A percentile compares a stretch with the other conserved stretches of the same genome.
Conservation (phyloP, 257 asterid species). For the Forsythia viridissima region DNA sequence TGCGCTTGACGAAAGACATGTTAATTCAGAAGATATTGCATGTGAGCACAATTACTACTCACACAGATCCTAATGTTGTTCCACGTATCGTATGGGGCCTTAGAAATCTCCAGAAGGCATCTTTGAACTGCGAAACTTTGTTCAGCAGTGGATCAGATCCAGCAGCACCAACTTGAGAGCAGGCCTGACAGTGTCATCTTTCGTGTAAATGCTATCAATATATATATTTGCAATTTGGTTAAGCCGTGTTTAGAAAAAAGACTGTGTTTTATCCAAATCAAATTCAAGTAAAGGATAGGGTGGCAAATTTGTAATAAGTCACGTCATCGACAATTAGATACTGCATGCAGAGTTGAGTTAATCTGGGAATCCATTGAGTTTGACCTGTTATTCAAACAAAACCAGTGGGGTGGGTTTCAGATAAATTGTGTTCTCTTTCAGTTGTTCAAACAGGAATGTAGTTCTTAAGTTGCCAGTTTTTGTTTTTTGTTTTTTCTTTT, state of each 20-base stretch:
- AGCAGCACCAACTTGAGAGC: conserved; percentile 78
- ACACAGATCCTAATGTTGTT: conserved; percentile 89
- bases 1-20: neutral
- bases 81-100: conserved; percentile 99
- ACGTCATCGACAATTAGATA: neutral
- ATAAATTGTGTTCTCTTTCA: neutral
- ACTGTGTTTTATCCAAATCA: neutral
- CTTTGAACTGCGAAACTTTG: conserved; percentile 63
- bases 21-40: conserved; percentile 1
- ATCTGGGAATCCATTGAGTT: neutral
- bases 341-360: neutral
- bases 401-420: neutral
- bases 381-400: neutral
- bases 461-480: neutral
- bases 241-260: conserved; percentile 2
- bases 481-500: too few relatives aligned
- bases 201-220: conserved; percentile 38
- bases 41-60: conserved; percentile 32
- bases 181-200: conserved; percentile 66
- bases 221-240: conserved; percentile 11
- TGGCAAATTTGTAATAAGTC: neutral
- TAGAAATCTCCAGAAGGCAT: conserved; percentile 96
- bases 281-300: neutral
- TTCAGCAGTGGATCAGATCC: conserved; percentile 61
- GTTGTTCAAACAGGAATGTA: neutral